These are phyloP conservation scores for Buddleja alternifolia DNA, from an alignment of 257 asterid species.

Conservation along the genomic window DNA sequence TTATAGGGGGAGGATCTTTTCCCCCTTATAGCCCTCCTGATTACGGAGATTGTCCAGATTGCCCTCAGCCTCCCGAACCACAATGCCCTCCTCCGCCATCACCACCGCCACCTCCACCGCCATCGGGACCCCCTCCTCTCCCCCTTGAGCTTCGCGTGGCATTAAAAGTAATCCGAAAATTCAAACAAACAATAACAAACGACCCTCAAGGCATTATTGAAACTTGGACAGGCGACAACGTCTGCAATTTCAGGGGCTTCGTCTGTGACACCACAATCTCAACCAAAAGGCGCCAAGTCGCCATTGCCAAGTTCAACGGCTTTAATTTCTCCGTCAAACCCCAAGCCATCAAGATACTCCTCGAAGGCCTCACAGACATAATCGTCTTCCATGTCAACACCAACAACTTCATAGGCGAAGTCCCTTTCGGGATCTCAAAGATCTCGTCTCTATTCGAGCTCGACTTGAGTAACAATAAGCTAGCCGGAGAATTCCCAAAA, in stretches of 20 bases:
- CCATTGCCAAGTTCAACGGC: conserved; percentile 51
- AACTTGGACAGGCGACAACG: conserved; percentile 50
- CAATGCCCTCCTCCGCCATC: not conserved
- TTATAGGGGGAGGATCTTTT: conserved; percentile 36
- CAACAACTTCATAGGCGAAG: conserved; percentile 43
- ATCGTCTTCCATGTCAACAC: conserved; percentile 62
- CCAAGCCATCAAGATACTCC: conserved; percentile 25
- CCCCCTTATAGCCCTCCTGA: conserved; percentile 37
- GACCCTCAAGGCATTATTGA: conserved; percentile 35
- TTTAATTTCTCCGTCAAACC: conserved; percentile 12
- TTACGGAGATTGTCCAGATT: conserved; percentile 38
- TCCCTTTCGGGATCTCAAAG: conserved; percentile 37
- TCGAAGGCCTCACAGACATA: conserved; percentile 33
- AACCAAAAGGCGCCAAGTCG: conserved; percentile 39
- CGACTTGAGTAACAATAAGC: conserved; percentile 70
- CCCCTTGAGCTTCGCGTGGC: conserved; percentile 18
- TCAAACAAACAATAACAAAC: conserved; percentile 9
- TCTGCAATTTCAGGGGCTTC: conserved; percentile 65
- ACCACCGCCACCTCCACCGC: not conserved
- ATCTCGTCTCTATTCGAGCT: conserved; percentile 50
- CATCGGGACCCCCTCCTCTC: not conserved
- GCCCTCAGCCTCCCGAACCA: conserved; percentile 26
- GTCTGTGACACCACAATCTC: conserved; percentile 36
- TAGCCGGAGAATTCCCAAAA: conserved; percentile 51
- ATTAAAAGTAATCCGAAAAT: conserved; percentile 32